Conservation (phyloP, 2,329 filamentous ascomycete genomes). For the Pseudogymnoascus sp. region DNA sequence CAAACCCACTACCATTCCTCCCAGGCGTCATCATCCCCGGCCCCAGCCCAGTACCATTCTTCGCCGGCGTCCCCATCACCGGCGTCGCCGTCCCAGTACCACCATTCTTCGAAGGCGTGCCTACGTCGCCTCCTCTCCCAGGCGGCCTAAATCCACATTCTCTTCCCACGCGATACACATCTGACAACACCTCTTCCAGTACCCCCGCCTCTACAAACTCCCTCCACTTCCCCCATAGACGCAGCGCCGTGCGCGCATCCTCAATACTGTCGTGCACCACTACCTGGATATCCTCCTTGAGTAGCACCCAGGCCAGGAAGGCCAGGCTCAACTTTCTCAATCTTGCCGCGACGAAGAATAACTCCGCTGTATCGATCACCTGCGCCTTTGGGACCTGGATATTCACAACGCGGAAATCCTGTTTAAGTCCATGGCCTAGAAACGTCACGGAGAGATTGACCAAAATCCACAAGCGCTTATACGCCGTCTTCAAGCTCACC, state of each 20-base stretch:
- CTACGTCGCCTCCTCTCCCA: background rate
- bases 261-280: slow-evolving; percentile 93
- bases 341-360: slow-evolving; percentile 76
- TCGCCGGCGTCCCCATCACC: background rate
- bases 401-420: slow-evolving; percentile 97
- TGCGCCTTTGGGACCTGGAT: slow-evolving; percentile 87
- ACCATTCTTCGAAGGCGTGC: background rate
- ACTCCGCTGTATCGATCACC: slow-evolving; percentile 86
- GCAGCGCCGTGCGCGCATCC: slow-evolving; percentile 83
- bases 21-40: background rate
- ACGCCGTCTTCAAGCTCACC: slow-evolving; percentile 79
- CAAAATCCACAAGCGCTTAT: slow-evolving; percentile 96
- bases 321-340: slow-evolving; percentile 83
- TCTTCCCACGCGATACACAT: slow-evolving; percentile 65
- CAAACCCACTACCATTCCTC: background rate
- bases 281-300: slow-evolving; percentile 90
- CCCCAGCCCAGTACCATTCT: background rate
- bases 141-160: slow-evolving; percentile 51
- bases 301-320: slow-evolving; percentile 82
- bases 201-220: slow-evolving; percentile 84
- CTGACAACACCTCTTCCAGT: slow-evolving; percentile 72
- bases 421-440: slow-evolving; percentile 84
- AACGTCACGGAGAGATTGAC: slow-evolving; percentile 92
- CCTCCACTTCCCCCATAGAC: slow-evolving; percentile 79
- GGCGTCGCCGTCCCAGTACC: background rate